These are phyloP conservation scores for Blakeslea trispora DNA, from an alignment of 371 early-diverging fungal species.

Conservation along the genomic window DNA sequence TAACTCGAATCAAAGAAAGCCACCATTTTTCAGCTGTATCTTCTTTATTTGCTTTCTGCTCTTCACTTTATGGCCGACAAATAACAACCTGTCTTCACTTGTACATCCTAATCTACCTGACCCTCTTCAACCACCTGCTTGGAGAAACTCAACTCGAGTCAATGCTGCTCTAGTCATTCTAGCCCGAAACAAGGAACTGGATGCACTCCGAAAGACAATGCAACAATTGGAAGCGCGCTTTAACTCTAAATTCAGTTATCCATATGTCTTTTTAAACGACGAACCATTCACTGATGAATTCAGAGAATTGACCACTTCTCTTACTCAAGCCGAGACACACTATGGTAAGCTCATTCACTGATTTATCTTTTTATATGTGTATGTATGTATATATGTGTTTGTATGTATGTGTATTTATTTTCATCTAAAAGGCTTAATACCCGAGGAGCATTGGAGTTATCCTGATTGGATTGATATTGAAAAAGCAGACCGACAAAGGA, in stretches of 20 bases:
- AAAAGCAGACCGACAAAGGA: conserved; percentile 58
- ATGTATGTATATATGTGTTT: too few relatives aligned
- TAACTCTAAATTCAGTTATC: conserved; percentile 82
- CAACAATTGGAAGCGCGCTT: conserved; percentile 80
- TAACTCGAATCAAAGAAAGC: too few relatives aligned
- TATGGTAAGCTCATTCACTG: too few relatives aligned
- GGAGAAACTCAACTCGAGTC: conserved; percentile 39
- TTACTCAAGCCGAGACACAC: conserved; percentile 54
- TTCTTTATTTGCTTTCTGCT: too few relatives aligned
- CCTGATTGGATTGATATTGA: conserved; percentile 80
- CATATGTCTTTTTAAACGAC: conserved; percentile 87
- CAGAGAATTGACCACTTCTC: conserved; percentile 50
- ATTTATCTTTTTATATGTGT: too few relatives aligned
- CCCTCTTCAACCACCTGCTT: too few relatives aligned
- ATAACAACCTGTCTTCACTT: too few relatives aligned
- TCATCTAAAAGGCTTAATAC: conserved; percentile 44
- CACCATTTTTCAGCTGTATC: too few relatives aligned
- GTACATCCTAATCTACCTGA: too few relatives aligned
- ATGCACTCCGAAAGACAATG: conserved; percentile 67
- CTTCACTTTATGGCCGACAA: too few relatives aligned
- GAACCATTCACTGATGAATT: conserved; percentile 80
- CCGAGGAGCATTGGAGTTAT: conserved; percentile 77
- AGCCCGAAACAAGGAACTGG: conserved; percentile 75
- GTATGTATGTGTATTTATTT: too few relatives aligned
- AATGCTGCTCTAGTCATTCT: conserved; percentile 72